Evolutionary conservation across 805 yeast genomes (phyloP).

Genomic region (Metschnikowia henanensis): DNA sequence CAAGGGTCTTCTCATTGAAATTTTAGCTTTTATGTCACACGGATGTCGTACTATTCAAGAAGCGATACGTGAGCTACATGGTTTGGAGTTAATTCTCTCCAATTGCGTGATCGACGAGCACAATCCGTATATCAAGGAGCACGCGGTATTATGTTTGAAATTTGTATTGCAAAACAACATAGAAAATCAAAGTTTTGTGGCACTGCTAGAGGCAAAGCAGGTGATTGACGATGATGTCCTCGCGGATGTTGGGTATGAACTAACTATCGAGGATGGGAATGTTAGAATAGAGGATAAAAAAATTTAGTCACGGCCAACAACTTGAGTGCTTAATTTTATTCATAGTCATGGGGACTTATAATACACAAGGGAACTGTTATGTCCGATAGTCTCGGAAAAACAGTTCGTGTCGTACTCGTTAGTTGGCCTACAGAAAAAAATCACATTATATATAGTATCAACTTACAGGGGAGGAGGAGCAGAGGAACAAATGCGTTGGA

Average conservation of each 20-base stretch:
- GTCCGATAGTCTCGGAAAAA: no score
- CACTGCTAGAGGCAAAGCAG: conserved; percentile 71
- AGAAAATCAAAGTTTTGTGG: conserved; percentile 75
- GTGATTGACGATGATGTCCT: conserved; percentile 57
- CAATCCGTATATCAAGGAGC: conserved; percentile 86
- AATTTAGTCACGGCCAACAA: neutral
- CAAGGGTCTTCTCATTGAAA: conserved; percentile 66
- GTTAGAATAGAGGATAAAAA: conserved; percentile 47
- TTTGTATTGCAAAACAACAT: conserved; percentile 63
- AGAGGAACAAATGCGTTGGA: no score
- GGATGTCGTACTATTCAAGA: conserved; percentile 64
- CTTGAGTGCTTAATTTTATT: neutral
- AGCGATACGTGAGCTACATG: conserved; percentile 59
- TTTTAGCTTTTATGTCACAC: conserved; percentile 57
- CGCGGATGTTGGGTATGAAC: conserved; percentile 72
- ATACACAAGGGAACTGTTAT: no score
- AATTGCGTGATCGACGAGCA: conserved; percentile 84
- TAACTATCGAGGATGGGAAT: conserved; percentile 71
- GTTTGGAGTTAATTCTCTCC: conserved; percentile 69
- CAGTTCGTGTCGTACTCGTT: no score
- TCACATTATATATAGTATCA: no score
- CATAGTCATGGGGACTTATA: no score
- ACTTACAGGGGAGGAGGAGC: no score
- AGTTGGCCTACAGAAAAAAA: no score
- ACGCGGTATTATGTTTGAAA: conserved; percentile 77